Percentiles rank a stretch among this genome's conserved stretches.
Conservation (phyloP, 257 asterid species). For the Rhazya stricta region DNA sequence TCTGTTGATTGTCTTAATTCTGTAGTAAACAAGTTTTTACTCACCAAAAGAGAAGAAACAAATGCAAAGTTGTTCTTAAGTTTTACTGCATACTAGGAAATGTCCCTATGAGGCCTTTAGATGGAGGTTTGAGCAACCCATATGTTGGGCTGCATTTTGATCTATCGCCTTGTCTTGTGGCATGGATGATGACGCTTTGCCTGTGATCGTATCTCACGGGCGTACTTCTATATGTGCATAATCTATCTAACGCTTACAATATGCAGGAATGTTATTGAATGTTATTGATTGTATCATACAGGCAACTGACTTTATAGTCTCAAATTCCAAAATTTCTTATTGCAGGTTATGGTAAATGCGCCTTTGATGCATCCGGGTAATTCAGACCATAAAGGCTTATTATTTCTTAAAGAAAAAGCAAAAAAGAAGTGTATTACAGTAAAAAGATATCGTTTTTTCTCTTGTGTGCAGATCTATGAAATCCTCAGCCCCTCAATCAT, state of each 20-base stretch:
- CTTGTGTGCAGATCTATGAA: not conserved
- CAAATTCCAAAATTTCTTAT: not conserved
- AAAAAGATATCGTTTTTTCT: not conserved
- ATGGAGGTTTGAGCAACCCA: too few species aligned
- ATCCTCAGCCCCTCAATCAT: not conserved
- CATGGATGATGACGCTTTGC: too few species aligned
- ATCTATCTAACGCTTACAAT: too few species aligned
- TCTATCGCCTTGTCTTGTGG: too few species aligned
- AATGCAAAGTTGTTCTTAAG: not conserved
- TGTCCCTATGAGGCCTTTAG: too few species aligned
- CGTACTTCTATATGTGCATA: too few species aligned
- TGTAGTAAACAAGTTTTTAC: not conserved
- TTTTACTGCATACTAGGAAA: too few species aligned
- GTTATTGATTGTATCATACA: too few species aligned
- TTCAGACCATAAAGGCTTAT: not conserved
- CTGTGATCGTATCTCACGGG: too few species aligned
- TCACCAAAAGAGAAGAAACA: not conserved
- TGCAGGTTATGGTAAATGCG: slow-evolving; percentile 56
- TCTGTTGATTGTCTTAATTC: not conserved
- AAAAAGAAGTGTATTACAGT: not conserved
- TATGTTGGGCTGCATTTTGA: too few species aligned
- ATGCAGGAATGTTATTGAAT: too few species aligned
- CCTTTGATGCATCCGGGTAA: slow-evolving; percentile 33
- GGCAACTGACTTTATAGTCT: not conserved
- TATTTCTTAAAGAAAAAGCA: not conserved